Evolutionary conservation across 2,329 filamentous ascomycete genomes (phyloP).

Genomic region (Byssochlamys sp.): DNA sequence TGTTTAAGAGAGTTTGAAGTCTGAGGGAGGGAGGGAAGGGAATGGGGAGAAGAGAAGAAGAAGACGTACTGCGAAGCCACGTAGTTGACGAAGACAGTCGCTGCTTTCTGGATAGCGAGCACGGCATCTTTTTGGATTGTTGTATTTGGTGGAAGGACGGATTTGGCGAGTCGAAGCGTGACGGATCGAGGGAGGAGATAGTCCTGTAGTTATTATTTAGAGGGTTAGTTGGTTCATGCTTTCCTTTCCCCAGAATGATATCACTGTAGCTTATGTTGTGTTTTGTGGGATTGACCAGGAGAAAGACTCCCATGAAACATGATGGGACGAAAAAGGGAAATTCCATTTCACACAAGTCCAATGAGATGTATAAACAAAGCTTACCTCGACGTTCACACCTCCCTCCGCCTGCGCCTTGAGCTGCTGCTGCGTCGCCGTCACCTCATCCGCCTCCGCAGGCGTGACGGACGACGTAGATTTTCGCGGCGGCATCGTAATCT

Average conservation of each 20-base stretch:
- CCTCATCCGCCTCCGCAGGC: background rate
- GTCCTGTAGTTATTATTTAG: slow-evolving; percentile 34
- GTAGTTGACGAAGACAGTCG: slow-evolving; percentile 59
- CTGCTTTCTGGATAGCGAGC: slow-evolving; percentile 54
- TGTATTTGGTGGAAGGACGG: slow-evolving; percentile 55
- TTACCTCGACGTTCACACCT: slow-evolving; percentile 33
- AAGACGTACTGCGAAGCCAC: slow-evolving; percentile 47
- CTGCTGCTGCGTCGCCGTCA: slow-evolving; percentile 26
- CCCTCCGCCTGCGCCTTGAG: slow-evolving; percentile 28
- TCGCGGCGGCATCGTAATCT: background rate
- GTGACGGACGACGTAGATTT: background rate
- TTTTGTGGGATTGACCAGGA: background rate
- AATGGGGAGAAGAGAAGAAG: no score
- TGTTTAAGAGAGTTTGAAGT: slow-evolving; percentile 1
- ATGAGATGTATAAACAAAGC: background rate
- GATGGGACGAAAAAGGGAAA: no score
- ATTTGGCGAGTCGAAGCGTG: slow-evolving; percentile 53
- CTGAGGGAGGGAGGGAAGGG: background rate
- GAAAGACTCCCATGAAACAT: no score
- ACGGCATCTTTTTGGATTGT: slow-evolving; percentile 58
- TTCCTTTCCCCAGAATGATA: background rate
- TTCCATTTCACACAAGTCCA: background rate
- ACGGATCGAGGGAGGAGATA: slow-evolving; percentile 55
- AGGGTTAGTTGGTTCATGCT: background rate
- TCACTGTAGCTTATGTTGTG: background rate